Base-by-base conservation (phyloP, 768 basidiomycete genomes). In the Rhizopogon roseolus region DNA sequence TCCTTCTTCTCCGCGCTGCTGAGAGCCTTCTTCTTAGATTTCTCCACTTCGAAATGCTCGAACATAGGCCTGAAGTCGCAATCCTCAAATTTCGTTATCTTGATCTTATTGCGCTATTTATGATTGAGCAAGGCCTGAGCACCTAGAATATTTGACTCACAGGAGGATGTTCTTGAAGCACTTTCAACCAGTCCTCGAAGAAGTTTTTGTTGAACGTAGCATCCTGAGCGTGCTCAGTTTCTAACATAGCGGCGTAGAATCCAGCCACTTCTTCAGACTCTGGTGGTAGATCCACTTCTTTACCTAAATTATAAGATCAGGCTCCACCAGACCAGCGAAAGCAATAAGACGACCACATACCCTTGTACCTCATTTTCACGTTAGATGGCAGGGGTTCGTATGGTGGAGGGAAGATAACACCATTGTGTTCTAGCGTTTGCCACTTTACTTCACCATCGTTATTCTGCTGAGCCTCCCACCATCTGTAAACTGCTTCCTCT, bases 61-160 rank as follows among this genome's bases (percentile, higher is more conserved):
- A 80, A 93, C 86, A 99, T 95, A 2, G 93, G 92, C 5, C 88
- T 81, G 72, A 98, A 99, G 69, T 99, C 95, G 66, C 97, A 98
- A 49, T 79, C 75, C 17, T 82, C 84, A 63, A 97, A 88, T 27
- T 76, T 75, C 0, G 77, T 80, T 60, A 99, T 89, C 64, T 86
- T 85, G 37, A 81, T 81, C 19, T 83, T 84, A 63, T 92, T 84
- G 46, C 72, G 78, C 91, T 90, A 57, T 38, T 34, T 16, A 57
- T 14, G 46, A 45, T 59, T 29, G 57, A 49, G 45, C 19, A 42
- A 57, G 49, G n/a, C 52, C 25, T 29, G 37, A 11, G 49, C 27
- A 28, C 54, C 44, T 29, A 53, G 57, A 52, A 54, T 27, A 37
- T 16, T 22, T 9, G 14, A 77, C 91, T 60, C 65, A 95, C 94